Conservation (phyloP, 1,284 basidiomycete species). For the Thelephora terrestris region DNA sequence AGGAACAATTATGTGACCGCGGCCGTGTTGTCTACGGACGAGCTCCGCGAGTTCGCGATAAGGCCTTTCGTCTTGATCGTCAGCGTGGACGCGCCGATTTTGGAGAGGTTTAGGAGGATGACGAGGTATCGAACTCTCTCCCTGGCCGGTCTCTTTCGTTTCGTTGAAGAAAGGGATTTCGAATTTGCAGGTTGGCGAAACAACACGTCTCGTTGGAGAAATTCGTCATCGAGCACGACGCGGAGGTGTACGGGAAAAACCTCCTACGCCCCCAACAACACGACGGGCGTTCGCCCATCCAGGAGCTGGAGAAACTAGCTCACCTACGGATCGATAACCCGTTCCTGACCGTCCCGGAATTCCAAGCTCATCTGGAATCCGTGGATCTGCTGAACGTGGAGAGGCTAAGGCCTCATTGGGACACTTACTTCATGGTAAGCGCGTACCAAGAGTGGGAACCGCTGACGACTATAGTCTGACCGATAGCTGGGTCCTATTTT, state of each 20-base stretch:
- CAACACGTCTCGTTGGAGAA: constrained; percentile 46
- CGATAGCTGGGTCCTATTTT: neutral
- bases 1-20: constrained; percentile 71
- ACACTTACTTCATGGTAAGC: constrained; percentile 89
- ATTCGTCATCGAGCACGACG: constrained; percentile 22
- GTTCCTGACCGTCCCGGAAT: constrained; percentile 41
- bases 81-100: constrained; percentile 77
- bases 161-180: too few species aligned
- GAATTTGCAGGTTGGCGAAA: constrained; percentile 11
- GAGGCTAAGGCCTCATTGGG: constrained; percentile 82
- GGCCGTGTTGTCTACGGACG: constrained; percentile 51
- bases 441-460: neutral
- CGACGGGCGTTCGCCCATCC: constrained; percentile 19
- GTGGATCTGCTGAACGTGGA: constrained; percentile 65
- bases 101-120: constrained; percentile 45
- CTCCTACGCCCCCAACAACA: constrained; percentile 2
- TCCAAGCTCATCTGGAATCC: constrained; percentile 57
- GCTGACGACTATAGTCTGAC: neutral
- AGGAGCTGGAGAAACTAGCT: constrained; percentile 37
- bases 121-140: constrained; percentile 26
- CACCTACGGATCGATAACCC: constrained; percentile 68
- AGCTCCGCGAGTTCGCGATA: constrained; percentile 67
- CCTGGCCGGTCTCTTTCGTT: neutral
- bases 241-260: constrained; percentile 18
- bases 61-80: constrained; percentile 89